phyloP scores from a whole-genome alignment of 805 yeast species.

The Zygotorulaspora danielsina region DNA sequence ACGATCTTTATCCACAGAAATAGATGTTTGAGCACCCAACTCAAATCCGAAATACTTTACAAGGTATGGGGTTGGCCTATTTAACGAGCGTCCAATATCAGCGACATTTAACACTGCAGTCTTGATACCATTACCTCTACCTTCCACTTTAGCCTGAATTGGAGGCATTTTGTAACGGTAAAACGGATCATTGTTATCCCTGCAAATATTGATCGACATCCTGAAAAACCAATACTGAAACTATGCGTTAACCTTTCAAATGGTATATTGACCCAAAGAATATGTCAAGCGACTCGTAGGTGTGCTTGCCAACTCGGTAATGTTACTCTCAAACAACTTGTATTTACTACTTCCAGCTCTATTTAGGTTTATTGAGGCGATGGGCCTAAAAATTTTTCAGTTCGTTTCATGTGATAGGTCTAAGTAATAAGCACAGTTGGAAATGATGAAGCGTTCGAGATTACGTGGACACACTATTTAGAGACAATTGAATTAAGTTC shows the following conservation, averaged over 20 bases:
- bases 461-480: no score
- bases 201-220: slow-evolving; percentile 92
- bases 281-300: neutral
- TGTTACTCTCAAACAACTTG: no score
- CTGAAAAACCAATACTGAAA: neutral
- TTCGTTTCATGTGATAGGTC: slow-evolving; percentile 1
- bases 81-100: slow-evolving; percentile 91
- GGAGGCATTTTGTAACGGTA: slow-evolving; percentile 99
- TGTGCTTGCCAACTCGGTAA: neutral
- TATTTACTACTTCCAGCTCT: neutral
- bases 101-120: slow-evolving; percentile 86
- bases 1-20: slow-evolving; percentile 75
- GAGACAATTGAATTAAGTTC: no score
- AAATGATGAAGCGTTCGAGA: no score
- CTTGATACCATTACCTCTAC: slow-evolving; percentile 98
- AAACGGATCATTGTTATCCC: slow-evolving; percentile 96
- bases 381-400: slow-evolving; percentile 12
- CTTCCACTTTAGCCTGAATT: slow-evolving; percentile 94
- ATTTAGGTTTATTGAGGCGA: neutral
- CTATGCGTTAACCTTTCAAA: no score
- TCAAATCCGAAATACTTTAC: slow-evolving; percentile 95
- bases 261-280: no score
- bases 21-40: slow-evolving; percentile 91
- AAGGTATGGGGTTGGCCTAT: slow-evolving; percentile 87
- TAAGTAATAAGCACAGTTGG: neutral